phyloP scores from a whole-genome alignment of 1,284 basidiomycete genomes.

The Laetiporus sulphureus region DNA sequence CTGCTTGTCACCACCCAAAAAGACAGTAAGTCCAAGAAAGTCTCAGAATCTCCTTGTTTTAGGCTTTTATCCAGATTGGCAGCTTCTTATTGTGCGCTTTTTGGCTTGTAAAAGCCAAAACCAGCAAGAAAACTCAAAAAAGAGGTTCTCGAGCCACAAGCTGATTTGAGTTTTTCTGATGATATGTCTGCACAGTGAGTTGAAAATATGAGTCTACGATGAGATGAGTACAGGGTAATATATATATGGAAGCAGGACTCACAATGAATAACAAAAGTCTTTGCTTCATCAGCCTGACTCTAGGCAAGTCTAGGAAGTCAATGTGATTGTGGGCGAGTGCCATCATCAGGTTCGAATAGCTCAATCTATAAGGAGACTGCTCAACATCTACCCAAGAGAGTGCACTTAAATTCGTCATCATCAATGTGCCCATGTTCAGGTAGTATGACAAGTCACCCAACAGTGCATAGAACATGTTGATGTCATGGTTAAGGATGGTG shows the following conservation, averaged over 20 bases:
- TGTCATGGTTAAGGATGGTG: constrained; percentile 83
- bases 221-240: too few relatives aligned
- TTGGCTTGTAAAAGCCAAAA: too few relatives aligned
- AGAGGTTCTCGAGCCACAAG: too few relatives aligned
- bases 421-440: constrained; percentile 61
- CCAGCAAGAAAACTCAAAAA: too few relatives aligned
- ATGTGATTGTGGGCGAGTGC: constrained; percentile 76
- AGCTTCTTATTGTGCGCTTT: too few relatives aligned
- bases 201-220: constrained; percentile 75
- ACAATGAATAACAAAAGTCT: constrained; percentile 89
- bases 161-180: too few relatives aligned
- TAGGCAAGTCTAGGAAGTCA: constrained; percentile 72
- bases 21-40: too few relatives aligned
- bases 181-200: constrained; percentile 62
- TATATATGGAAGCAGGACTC: too few relatives aligned
- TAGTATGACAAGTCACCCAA: constrained; percentile 54
- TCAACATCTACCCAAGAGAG: constrained; percentile 57
- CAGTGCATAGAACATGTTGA: constrained; percentile 74
- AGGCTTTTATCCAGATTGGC: too few relatives aligned
- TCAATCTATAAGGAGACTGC: constrained; percentile 46
- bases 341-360: constrained; percentile 61
- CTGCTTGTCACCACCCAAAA: too few relatives aligned
- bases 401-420: constrained; percentile 46
- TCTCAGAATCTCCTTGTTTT: too few relatives aligned
- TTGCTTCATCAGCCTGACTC: constrained; percentile 57